Evolutionary conservation across 2,329 filamentous ascomycete genomes (phyloP), one percentile per base, ranked within the genome.

Genomic region (Fusarium napiforme): DNA sequence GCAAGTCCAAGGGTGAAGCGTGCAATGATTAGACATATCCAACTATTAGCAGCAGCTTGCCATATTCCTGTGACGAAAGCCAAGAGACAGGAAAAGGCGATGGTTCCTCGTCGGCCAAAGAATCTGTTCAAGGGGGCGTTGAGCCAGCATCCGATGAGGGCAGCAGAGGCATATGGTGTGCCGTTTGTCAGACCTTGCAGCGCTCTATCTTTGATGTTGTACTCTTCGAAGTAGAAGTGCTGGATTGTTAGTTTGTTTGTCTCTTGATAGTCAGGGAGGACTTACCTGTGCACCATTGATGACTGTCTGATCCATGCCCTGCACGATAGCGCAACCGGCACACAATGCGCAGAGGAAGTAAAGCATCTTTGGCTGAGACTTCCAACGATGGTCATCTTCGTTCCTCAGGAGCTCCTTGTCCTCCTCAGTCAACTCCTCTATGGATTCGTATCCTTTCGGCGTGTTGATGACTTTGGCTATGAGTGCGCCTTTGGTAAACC

Each of bases 1-100:
- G 89, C 91, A 46, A 94, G 87, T 2, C 92, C 92, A 64, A 93
- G 86, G 19, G 90, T 83, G 72, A 93, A 90, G 28, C 92, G 88
- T 50, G 89, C 89, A 56, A 89, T 82, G 66, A 94, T 87, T 67
- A 93, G 85, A 85, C 89, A 66, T 82, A 86, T 42, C 88, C 88
- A 92, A 30, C 89, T 83, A 14, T 67, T 75, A 16, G 79, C 73
- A 64, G 77, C 75, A 26, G 89, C 82, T 55, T 81, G 69, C 87
- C 87, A 74, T 87, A 88, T 12, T 34, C 69, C 73, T 83, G 81
- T 66, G 85, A 78, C 19, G 85, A 81, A 79, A 82, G 88, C 88
- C 67, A 81, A 84, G 63, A 87, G 84, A 65, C 89, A 90, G 8
- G 89, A 88, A 60, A 91, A 84, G 77, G 90, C 90, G 47, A 92